These are phyloP conservation scores for Apium graveolens DNA, from an alignment of 129 eudicot species.

Conservation along the genomic window DNA sequence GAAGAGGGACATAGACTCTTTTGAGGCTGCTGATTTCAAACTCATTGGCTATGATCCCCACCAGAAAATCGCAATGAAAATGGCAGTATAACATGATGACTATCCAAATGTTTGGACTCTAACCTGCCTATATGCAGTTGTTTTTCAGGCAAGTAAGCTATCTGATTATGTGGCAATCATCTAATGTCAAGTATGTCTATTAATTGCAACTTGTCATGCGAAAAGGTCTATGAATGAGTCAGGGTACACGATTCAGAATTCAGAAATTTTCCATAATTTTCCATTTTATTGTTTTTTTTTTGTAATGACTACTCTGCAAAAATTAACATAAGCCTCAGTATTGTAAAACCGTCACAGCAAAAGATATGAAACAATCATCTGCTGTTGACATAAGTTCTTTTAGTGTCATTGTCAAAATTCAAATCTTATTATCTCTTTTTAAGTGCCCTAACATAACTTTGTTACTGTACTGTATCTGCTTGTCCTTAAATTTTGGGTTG, in stretches of 20 bases:
- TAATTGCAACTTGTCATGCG: not conserved
- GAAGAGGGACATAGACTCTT: constrained; percentile 73
- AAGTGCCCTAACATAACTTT: not conserved
- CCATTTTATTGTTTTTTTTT: not conserved
- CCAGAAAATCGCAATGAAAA: constrained; percentile 85
- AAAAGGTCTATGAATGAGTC: not conserved
- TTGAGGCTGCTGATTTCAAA: constrained; percentile 68
- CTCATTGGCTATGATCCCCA: constrained; percentile 78
- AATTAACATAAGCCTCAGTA: too few species aligned
- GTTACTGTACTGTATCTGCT: not conserved
- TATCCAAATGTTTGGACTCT: constrained; percentile 8
- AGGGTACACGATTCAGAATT: not conserved
- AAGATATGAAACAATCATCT: not conserved
- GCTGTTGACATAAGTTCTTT: not conserved
- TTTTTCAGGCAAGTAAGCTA: constrained; percentile 23
- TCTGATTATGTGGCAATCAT: constrained; percentile 1
- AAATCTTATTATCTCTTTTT: not conserved
- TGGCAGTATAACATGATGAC: constrained; percentile 59
- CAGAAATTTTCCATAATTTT: too few species aligned
- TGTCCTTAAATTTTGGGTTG: not conserved
- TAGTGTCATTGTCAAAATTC: not conserved
- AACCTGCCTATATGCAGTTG: constrained; percentile 9
- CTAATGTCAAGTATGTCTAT: not conserved
- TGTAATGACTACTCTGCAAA: not conserved
- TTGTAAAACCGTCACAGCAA: not conserved